Percentiles rank a stretch among this genome's conserved stretches.
Evolutionary conservation across 768 basidiomycete species (phyloP).

Genomic region (Boletus sensibilis): DNA sequence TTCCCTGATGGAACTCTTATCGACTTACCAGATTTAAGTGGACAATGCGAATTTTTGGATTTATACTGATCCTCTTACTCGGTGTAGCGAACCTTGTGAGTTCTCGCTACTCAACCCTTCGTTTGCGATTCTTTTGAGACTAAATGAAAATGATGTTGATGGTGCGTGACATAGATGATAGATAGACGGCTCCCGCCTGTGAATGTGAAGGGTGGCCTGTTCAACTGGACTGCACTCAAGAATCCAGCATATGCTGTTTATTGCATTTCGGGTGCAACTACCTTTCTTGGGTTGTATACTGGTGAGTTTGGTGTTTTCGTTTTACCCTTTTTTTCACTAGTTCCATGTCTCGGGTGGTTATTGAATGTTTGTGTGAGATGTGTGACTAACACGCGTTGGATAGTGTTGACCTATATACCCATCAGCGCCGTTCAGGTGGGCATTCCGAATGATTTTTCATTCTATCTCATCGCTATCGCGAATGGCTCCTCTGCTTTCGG

Average conservation of each 20-base stretch:
- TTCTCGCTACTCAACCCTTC: background rate
- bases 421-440: conserved; percentile 53
- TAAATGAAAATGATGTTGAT: background rate
- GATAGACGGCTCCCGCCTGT: conserved; percentile 54
- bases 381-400: background rate
- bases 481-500: conserved; percentile 67
- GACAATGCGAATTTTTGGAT: conserved; percentile 71
- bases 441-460: conserved; percentile 48
- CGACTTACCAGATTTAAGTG: conserved; percentile 59
- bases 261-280: conserved; percentile 52
- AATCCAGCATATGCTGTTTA: conserved; percentile 52
- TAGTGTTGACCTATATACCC: conserved; percentile 69
- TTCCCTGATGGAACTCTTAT: background rate
- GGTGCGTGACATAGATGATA: conserved; percentile 20
- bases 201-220: conserved; percentile 53
- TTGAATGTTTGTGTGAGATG: background rate
- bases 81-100: conserved; percentile 53
- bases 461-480: conserved; percentile 66
- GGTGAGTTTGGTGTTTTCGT: conserved; percentile 33
- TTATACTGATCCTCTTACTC: conserved; percentile 54
- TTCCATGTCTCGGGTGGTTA: too few species aligned
- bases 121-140: too few species aligned
- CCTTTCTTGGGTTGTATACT: conserved; percentile 71
- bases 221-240: conserved; percentile 52
- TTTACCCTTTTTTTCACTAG: background rate